A percentile compares a stretch with the other conserved stretches of the same genome.
Evolutionary conservation across 208 protist genomes (phyloP).

Genomic region (Trypanosoma vivax): DNA sequence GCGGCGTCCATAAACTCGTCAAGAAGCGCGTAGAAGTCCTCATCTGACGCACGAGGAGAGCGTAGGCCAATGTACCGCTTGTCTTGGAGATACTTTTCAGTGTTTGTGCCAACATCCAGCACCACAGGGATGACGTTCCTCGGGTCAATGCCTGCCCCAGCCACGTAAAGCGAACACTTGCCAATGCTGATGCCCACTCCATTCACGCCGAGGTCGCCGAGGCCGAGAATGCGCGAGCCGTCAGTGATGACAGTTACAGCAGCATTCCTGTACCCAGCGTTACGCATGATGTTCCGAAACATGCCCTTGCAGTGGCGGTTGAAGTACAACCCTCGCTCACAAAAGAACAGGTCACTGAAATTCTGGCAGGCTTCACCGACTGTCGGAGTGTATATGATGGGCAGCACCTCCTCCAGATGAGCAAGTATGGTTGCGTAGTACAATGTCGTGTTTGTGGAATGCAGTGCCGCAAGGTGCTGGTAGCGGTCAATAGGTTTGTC

Average conservation of each 20-base stretch:
- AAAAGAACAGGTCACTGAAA: constrained; percentile 77
- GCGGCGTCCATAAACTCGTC: constrained; percentile 84
- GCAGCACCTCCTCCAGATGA: constrained; percentile 66
- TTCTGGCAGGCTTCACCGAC: constrained; percentile 91
- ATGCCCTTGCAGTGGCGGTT: constrained; percentile 63
- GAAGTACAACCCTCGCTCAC: constrained; percentile 89
- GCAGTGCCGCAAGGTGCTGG: constrained; percentile 57
- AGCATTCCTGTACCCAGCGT: constrained; percentile 63
- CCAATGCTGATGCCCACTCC: constrained; percentile 95
- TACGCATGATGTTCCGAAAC: constrained; percentile 73
- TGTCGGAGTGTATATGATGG: constrained; percentile 88
- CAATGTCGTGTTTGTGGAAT: constrained; percentile 69
- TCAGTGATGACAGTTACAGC: constrained; percentile 96
- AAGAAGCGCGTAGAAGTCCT: constrained; percentile 73
- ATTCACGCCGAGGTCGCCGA: constrained; percentile 92
- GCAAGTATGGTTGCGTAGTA: constrained; percentile 72
- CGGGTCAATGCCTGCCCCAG: constrained; percentile 84
- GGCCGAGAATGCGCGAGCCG: constrained; percentile 93
- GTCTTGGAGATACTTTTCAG: constrained; percentile 47
- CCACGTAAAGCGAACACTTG: constrained; percentile 91
- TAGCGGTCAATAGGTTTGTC: constrained; percentile 86
- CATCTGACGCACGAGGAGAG: constrained; percentile 23
- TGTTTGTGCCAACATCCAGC: constrained; percentile 88
- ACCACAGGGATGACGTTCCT: constrained; percentile 75
- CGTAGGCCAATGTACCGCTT: constrained; percentile 70